Evolutionary conservation across 768 basidiomycete species (phyloP), one percentile per base, ranked within the genome.

Genomic region (Dacryopinax primogenitus): DNA sequence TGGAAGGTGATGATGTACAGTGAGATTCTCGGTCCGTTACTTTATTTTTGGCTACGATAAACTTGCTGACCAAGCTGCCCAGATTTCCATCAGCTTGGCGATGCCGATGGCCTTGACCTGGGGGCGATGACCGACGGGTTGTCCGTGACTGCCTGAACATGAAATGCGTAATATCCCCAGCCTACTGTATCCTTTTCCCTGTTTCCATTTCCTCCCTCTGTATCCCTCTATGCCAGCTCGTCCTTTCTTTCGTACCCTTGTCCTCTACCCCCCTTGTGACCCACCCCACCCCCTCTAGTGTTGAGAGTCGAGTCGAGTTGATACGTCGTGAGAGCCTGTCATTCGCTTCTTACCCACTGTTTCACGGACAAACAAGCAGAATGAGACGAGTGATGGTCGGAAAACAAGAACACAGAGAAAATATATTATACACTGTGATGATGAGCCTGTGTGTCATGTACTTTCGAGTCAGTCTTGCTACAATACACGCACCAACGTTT

Each of bases 1-100:
- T 99, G 96, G 96, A 98, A 97, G 78, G 95, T 96, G 73, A 99
- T 99, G 96, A 99, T 99, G 95, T 98, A 98, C 80, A 89, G 87
- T 71, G 95, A 99, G 77, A 98, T 97, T 68, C 80, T 97, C 13
- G 92, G 93, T 92, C 71, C 68, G 86, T 76, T 2, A 30, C 4
- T 28, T 3, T 47, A 9, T 7, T 28, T 16, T 12, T 16, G 9
- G 34, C n/a, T 26, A 30, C 26, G 13, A 35, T 1, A 63, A 21
- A 12, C 34, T 44, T 64, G 6, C 35, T 37, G 44, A n/a, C 34
- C 28, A 9, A 36, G 37, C 13, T 64, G 7, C 23, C 36, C 65
- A 70, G 69, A 70, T 62, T 70, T 70, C 69, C 69, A 70, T 47
- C 68, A 70, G 36, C 63, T 70, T 35, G 67, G 67, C 30, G 67